phyloP scores from a whole-genome alignment of 2,329 filamentous ascomycete genomes.

The Thelonectria rubi region DNA sequence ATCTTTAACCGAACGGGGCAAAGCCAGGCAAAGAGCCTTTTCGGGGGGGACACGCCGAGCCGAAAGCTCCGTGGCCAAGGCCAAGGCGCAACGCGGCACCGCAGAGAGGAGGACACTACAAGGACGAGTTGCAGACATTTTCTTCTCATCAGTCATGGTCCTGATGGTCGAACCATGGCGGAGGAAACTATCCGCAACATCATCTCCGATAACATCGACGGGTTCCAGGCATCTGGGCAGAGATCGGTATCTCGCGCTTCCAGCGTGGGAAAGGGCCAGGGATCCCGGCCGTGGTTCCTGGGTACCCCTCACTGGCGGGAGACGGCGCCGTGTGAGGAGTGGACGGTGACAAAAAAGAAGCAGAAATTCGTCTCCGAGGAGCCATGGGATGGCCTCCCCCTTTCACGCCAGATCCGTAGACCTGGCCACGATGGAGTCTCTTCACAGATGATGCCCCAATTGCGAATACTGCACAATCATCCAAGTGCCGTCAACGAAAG shows the following conservation, averaged over 20 bases:
- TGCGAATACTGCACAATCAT: constrained; percentile 20
- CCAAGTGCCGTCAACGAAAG: constrained; percentile 23
- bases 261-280: constrained; percentile 37
- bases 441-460: constrained; percentile 21
- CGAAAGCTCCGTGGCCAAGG: constrained; percentile 12
- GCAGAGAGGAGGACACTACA: constrained; percentile 4
- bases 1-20: constrained; percentile 19
- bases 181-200: constrained; percentile 13
- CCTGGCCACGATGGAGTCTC: constrained; percentile 11
- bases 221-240: constrained; percentile 22
- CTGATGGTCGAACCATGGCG: neutral
- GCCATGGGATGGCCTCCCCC: constrained; percentile 9
- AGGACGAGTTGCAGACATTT: no score
- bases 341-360: constrained; percentile 35
- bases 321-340: constrained; percentile 36
- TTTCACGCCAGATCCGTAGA: neutral
- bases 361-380: neutral
- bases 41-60: constrained; percentile 19
- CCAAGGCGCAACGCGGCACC: constrained; percentile 13
- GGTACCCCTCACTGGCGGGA: constrained; percentile 41
- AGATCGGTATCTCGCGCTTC: constrained; percentile 41
- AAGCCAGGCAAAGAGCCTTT: constrained; percentile 15
- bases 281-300: constrained; percentile 41
- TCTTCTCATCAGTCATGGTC: neutral
- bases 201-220: constrained; percentile 12